Conservation (phyloP, 1,284 basidiomycete species). For the Fistulinella cinereoalba region DNA sequence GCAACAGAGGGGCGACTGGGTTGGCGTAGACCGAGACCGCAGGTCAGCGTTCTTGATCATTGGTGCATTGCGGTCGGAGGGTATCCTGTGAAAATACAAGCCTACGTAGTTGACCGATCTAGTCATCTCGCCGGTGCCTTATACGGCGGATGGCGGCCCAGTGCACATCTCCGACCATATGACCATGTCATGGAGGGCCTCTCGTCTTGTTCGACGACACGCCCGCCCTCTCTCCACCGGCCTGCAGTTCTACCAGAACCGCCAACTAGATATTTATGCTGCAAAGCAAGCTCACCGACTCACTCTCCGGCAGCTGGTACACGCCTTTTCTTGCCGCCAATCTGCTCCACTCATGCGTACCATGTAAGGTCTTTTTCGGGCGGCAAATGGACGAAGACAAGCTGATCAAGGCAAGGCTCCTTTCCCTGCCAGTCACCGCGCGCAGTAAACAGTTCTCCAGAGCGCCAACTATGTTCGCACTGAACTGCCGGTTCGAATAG, state of each 20-base stretch:
- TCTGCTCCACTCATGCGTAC: slow-evolving; percentile 8
- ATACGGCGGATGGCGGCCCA: too few species aligned
- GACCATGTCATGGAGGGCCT: slow-evolving; percentile 27
- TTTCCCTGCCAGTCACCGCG: neutral
- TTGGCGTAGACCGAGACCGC: slow-evolving; percentile 69
- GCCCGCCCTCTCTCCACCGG: slow-evolving; percentile 45
- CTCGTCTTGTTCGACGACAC: slow-evolving; percentile 8
- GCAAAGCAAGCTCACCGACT: slow-evolving; percentile 70
- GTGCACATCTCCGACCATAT: slow-evolving; percentile 12
- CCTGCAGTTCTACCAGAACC: slow-evolving; percentile 82
- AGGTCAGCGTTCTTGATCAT: slow-evolving; percentile 75
- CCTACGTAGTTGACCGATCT: too few species aligned
- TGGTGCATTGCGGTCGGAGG: slow-evolving; percentile 67
- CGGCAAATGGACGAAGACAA: slow-evolving; percentile 73
- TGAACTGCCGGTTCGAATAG: slow-evolving; percentile 85
- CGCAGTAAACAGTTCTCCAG: slow-evolving; percentile 37
- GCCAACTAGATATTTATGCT: slow-evolving; percentile 80
- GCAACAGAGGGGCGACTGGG: slow-evolving; percentile 61
- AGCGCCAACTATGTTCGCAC: slow-evolving; percentile 88
- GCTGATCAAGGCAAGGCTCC: slow-evolving; percentile 57
- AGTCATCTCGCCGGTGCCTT: too few species aligned
- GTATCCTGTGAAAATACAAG: too few species aligned
- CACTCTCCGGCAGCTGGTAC: slow-evolving; percentile 79
- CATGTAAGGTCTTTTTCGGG: slow-evolving; percentile 64
- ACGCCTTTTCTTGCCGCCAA: slow-evolving; percentile 22